Evolutionary conservation across 768 basidiomycete genomes (phyloP).

Genomic region (Collybia sp.): DNA sequence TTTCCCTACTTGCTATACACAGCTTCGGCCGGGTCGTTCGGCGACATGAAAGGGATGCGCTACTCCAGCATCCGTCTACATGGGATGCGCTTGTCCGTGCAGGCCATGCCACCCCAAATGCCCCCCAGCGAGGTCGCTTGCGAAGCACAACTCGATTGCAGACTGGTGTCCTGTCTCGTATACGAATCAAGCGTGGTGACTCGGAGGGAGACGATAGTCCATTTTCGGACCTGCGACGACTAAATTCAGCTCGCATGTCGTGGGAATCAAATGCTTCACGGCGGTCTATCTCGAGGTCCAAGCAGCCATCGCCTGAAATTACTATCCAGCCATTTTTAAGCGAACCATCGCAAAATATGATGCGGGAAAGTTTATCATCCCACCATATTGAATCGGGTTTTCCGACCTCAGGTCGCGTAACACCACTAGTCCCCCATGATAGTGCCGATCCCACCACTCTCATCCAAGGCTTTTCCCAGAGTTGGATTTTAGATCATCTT

Average conservation of each 20-base stretch:
- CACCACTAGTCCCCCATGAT: slow-evolving; percentile 22
- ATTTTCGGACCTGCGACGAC: slow-evolving; percentile 24
- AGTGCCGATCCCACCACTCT: slow-evolving; percentile 14
- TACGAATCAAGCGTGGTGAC: slow-evolving; percentile 5
- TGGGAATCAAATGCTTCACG: slow-evolving; percentile 6
- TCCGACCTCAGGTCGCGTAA: slow-evolving; percentile 22
- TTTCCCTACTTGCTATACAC: slow-evolving; percentile 52
- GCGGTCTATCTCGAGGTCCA: neutral
- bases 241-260: slow-evolving; percentile 6
- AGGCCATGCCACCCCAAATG: slow-evolving; percentile 1
- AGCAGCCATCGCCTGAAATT: neutral
- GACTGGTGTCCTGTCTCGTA: neutral
- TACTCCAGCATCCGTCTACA: slow-evolving; percentile 38
- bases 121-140: neutral
- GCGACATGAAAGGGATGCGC: slow-evolving; percentile 55
- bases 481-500: slow-evolving; percentile 17
- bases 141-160: slow-evolving; percentile 7
- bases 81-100: slow-evolving; percentile 5
- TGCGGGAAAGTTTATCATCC: slow-evolving; percentile 9
- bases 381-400: slow-evolving; percentile 10
- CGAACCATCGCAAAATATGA: slow-evolving; percentile 3
- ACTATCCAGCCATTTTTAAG: slow-evolving; percentile 1
- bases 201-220: slow-evolving; percentile 19
- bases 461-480: slow-evolving; percentile 18
- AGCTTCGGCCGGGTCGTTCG: slow-evolving; percentile 56